Evolutionary conservation across 495 filamentous ascomycete genomes (phyloP).

Genomic region (Bacidia rubella): DNA sequence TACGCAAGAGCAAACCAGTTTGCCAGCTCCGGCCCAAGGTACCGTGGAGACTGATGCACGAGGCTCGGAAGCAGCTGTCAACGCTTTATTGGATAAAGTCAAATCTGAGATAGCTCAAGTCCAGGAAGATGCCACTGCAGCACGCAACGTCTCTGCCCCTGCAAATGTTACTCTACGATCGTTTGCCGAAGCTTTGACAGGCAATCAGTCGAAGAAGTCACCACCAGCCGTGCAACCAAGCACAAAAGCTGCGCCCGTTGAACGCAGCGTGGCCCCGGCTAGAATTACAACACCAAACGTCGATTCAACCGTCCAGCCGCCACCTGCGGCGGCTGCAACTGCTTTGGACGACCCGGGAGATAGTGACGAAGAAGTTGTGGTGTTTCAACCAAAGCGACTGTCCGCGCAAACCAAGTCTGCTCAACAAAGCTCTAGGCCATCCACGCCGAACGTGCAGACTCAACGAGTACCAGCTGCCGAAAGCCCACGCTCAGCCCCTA

Average conservation of each 20-base stretch:
- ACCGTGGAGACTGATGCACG: no score
- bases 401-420: constrained; percentile 25
- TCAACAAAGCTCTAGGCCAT: constrained; percentile 15
- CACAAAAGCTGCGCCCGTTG: background rate
- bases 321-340: constrained; percentile 24
- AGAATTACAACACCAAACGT: background rate
- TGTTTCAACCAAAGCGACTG: constrained; percentile 34
- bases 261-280: background rate
- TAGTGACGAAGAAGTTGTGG: constrained; percentile 47
- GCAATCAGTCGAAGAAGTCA: background rate
- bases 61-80: no score
- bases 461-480: constrained; percentile 5
- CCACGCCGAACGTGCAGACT: constrained; percentile 11
- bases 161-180: background rate
- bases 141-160: background rate
- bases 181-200: constrained; percentile 1
- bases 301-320: background rate
- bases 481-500: background rate
- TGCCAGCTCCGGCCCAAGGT: no score
- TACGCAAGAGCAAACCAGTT: no score
- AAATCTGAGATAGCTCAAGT: background rate
- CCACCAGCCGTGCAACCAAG: background rate
- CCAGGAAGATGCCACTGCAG: background rate
- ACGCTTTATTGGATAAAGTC: background rate
- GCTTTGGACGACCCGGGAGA: constrained; percentile 15